These are phyloP conservation scores for Myrica gale DNA, from an alignment of 306 rosid species.

Conservation along the genomic window DNA sequence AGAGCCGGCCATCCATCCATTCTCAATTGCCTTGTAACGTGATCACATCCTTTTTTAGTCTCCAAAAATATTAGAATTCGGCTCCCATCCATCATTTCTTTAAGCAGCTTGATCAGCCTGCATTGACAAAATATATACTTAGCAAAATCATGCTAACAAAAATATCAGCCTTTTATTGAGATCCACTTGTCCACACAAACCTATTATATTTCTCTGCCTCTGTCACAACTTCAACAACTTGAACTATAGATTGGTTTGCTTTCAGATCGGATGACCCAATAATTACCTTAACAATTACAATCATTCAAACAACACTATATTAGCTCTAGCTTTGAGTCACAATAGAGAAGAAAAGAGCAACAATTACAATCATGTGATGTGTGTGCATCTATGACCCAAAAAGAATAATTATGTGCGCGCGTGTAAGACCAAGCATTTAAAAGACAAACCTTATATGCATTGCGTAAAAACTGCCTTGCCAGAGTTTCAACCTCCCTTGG, in stretches of 20 bases:
- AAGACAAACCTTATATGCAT: slow-evolving; percentile 70
- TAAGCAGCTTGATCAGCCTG: slow-evolving; percentile 82
- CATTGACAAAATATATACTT: slow-evolving; percentile 28
- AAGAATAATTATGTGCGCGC: not conserved
- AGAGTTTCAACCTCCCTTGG: slow-evolving; percentile 94
- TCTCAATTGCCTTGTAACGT: slow-evolving; percentile 85
- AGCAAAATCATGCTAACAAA: slow-evolving; percentile 18
- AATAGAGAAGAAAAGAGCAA: not conserved
- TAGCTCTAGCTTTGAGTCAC: not conserved
- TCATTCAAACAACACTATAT: not conserved
- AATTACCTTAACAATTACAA: slow-evolving; percentile 49
- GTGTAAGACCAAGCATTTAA: not conserved
- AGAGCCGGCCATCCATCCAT: slow-evolving; percentile 98
- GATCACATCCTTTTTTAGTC: slow-evolving; percentile 92
- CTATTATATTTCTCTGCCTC: slow-evolving; percentile 84
- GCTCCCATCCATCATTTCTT: slow-evolving; percentile 70
- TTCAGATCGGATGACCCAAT: slow-evolving; percentile 80
- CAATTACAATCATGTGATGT: no score
- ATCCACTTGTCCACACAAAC: slow-evolving; percentile 43
- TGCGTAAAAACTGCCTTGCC: slow-evolving; percentile 85
- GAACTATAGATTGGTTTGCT: slow-evolving; percentile 89
- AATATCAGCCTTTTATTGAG: not conserved
- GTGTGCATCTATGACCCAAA: no score
- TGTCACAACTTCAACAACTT: slow-evolving; percentile 73
- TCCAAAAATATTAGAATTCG: slow-evolving; percentile 82